Percentiles rank a stretch among this genome's conserved stretches.
phyloP scores from a whole-genome alignment of 2,329 filamentous ascomycete genomes.

The Bipolaris gigantea region DNA sequence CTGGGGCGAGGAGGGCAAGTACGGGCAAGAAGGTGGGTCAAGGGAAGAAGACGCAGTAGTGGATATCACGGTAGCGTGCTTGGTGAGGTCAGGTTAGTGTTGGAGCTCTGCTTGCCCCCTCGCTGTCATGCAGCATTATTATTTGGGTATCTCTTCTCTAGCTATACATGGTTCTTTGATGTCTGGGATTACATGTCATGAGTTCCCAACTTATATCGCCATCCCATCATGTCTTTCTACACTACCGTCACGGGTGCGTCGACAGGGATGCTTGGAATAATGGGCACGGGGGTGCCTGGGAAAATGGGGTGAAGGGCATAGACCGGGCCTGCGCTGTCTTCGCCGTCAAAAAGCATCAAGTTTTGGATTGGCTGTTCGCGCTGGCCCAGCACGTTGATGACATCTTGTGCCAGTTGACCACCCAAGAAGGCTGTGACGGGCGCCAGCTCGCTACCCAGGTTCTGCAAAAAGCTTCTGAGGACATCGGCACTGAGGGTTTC shows the following conservation, averaged over 20 bases:
- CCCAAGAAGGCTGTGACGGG: constrained; percentile 88
- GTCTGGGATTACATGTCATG: neutral
- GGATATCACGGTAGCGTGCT: neutral
- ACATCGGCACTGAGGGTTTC: constrained; percentile 60
- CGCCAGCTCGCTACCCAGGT: constrained; percentile 79
- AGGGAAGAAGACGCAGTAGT: constrained; percentile 30
- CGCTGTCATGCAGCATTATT: constrained; percentile 2
- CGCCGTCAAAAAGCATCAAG: constrained; percentile 87
- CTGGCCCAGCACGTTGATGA: constrained; percentile 91
- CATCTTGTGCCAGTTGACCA: constrained; percentile 89
- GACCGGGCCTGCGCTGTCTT: constrained; percentile 73
- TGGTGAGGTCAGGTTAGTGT: neutral
- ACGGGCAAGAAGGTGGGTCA: constrained; percentile 4
- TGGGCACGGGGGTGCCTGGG: constrained; percentile 27
- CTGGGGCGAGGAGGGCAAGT: constrained; percentile 3
- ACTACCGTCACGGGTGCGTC: constrained; percentile 24
- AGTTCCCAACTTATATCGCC: no score
- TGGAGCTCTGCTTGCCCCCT: constrained; percentile 1
- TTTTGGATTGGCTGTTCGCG: constrained; percentile 96
- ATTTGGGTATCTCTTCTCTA: constrained; percentile 12
- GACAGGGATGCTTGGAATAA: constrained; percentile 27
- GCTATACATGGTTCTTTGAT: neutral
- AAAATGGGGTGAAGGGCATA: constrained; percentile 78
- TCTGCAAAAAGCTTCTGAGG: constrained; percentile 81
- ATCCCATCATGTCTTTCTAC: constrained; percentile 3